Percentiles rank a stretch among this genome's conserved stretches.
phyloP scores from a whole-genome alignment of 768 basidiomycete genomes.

The Boletus rubropictus region DNA sequence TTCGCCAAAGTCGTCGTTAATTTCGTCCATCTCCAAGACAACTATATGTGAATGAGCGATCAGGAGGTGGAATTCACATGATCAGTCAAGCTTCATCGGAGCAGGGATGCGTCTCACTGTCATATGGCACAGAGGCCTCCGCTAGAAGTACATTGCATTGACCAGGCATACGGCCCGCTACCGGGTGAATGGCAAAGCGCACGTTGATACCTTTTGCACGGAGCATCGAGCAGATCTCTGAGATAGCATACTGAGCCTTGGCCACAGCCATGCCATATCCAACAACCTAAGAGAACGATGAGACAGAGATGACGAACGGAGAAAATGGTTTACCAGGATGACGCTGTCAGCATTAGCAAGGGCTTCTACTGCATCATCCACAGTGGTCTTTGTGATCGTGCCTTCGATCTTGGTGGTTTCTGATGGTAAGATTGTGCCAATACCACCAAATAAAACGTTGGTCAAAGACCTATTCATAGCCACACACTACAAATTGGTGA shows the following conservation, averaged over 20 bases:
- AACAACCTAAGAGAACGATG: slow-evolving; percentile 47
- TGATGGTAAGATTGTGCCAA: slow-evolving; percentile 47
- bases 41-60: slow-evolving; percentile 38
- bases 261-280: slow-evolving; percentile 93
- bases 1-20: slow-evolving; percentile 85
- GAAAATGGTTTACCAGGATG: slow-evolving; percentile 49
- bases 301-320: neutral
- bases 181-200: slow-evolving; percentile 84
- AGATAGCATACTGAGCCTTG: slow-evolving; percentile 77
- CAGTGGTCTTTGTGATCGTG: slow-evolving; percentile 65
- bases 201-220: slow-evolving; percentile 72
- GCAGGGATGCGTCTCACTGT: slow-evolving; percentile 46
- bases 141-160: slow-evolving; percentile 90
- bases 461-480: slow-evolving; percentile 86
- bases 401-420: slow-evolving; percentile 79
- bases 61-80: too few species aligned
- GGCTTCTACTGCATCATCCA: slow-evolving; percentile 78
- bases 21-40: slow-evolving; percentile 91
- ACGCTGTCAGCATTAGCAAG: slow-evolving; percentile 77
- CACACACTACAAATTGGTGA: slow-evolving; percentile 53
- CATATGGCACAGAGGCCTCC: slow-evolving; percentile 86
- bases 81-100: neutral
- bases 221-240: slow-evolving; percentile 70
- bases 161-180: slow-evolving; percentile 90
- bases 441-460: slow-evolving; percentile 88